phyloP scores from a whole-genome alignment of 1,139 yeast genomes.

The Ogataea hybrid region DNA sequence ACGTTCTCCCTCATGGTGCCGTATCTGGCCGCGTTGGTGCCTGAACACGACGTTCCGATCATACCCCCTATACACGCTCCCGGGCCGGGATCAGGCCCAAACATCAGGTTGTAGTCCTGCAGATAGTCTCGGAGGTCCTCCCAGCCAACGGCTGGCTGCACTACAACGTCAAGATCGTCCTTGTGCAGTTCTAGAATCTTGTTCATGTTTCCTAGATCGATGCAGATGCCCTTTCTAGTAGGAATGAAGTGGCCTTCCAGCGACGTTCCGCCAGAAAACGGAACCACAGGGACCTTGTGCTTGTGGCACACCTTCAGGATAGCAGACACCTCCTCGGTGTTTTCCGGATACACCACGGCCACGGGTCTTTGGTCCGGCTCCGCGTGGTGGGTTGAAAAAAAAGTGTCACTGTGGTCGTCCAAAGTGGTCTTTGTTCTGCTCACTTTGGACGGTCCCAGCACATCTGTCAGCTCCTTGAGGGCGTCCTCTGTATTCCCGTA shows the following conservation, averaged over 20 bases:
- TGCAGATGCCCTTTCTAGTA: conserved; percentile 61
- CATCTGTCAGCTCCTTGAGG: conserved; percentile 39
- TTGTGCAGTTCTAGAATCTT: conserved; percentile 52
- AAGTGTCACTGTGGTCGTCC: conserved; percentile 57
- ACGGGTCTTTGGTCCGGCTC: conserved; percentile 48
- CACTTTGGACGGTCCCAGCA: conserved; percentile 42
- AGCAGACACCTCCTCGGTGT: conserved; percentile 66
- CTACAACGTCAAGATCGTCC: conserved; percentile 66
- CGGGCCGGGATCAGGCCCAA: conserved; percentile 84
- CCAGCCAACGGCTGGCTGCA: conserved; percentile 81
- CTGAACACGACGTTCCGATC: conserved; percentile 74
- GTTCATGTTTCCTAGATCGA: conserved; percentile 62
- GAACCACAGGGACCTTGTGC: conserved; percentile 71
- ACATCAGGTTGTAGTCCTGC: conserved; percentile 47
- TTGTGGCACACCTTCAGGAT: conserved; percentile 64
- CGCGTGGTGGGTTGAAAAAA: conserved; percentile 65
- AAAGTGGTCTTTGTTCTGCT: conserved; percentile 36
- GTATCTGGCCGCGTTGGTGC: conserved; percentile 73
- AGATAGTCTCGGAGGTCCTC: conserved; percentile 62
- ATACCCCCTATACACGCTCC: conserved; percentile 79
- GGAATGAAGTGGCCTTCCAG: conserved; percentile 87
- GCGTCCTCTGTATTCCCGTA: conserved; percentile 37
- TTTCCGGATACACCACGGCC: conserved; percentile 58
- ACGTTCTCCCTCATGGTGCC: conserved; percentile 81
- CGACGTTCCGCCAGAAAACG: conserved; percentile 85